Percentiles rank a stretch among this genome's conserved stretches.
Evolutionary conservation across 441 rosid genomes (phyloP).

Genomic region (Manihot esculenta): DNA sequence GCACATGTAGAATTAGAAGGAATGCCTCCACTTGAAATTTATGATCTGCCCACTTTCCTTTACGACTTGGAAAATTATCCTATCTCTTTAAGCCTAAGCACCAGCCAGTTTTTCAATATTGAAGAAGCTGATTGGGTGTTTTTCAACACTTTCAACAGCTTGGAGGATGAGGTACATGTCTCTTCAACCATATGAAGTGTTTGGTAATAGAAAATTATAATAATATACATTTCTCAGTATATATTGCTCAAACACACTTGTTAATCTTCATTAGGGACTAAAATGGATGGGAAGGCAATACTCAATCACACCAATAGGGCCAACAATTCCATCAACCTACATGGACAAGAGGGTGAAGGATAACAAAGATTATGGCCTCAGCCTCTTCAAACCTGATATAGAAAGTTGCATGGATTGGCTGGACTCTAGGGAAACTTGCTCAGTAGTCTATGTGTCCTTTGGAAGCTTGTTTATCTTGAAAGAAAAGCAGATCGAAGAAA

Average conservation of each 20-base stretch:
- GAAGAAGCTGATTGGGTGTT: background rate
- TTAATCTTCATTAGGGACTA: background rate
- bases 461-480: constrained; percentile 48
- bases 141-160: background rate
- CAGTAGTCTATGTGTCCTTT: constrained; percentile 52
- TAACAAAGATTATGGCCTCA: constrained; percentile 48
- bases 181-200: background rate
- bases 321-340: constrained; percentile 47
- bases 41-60: background rate
- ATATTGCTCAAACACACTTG: background rate
- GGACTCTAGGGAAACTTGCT: constrained; percentile 29
- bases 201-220: background rate
- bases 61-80: background rate
- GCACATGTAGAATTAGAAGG: background rate
- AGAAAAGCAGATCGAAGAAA: constrained; percentile 47
- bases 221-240: background rate
- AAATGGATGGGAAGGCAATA: too few species aligned
- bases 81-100: background rate
- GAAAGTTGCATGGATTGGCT: constrained; percentile 41
- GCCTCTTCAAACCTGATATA: constrained; percentile 33
- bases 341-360: constrained; percentile 42
- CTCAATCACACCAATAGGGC: constrained; percentile 25
- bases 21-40: background rate
- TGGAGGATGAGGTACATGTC: background rate
- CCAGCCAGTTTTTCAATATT: background rate